Evolutionary conservation across 352 stramenopile species (phyloP).

Genomic region (Achlya hypogyna): DNA sequence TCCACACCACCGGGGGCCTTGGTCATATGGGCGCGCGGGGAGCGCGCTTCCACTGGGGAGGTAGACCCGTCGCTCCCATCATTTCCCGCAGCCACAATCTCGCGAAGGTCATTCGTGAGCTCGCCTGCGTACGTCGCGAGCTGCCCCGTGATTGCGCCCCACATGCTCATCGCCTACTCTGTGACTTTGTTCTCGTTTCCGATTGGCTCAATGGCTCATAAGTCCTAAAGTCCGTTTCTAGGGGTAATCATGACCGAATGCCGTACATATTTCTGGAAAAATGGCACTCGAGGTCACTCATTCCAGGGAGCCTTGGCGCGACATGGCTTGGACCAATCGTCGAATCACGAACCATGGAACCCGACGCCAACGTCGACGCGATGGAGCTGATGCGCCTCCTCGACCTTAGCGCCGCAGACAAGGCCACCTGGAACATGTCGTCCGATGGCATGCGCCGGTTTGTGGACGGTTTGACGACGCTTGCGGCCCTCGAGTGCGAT

Average conservation of each 20-base stretch:
- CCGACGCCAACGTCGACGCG: conserved; percentile 11
- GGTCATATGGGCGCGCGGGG: not conserved
- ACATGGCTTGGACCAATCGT: no score
- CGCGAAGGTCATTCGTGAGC: conserved; percentile 18
- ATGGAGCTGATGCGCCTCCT: conserved; percentile 18
- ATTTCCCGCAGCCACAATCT: conserved; percentile 10
- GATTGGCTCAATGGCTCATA: not conserved
- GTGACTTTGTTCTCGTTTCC: not conserved
- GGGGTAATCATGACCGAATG: no score
- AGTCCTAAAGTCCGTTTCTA: not conserved
- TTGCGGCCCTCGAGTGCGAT: conserved; percentile 11
- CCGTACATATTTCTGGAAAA: not conserved
- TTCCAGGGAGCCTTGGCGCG: no score
- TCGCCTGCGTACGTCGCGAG: conserved; percentile 15
- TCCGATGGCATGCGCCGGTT: conserved; percentile 17
- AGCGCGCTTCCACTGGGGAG: not conserved
- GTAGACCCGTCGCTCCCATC: not conserved
- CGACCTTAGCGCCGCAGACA: not conserved
- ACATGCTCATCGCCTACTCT: not conserved
- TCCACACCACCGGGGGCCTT: no score
- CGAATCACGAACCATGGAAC: no score
- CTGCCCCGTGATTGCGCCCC: conserved; percentile 8
- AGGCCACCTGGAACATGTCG: conserved; percentile 19
- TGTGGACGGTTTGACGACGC: conserved; percentile 17
- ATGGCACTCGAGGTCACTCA: not conserved